phyloP scores from a whole-genome alignment of 257 asterid genomes.

The Oldenlandia corymbosa region DNA sequence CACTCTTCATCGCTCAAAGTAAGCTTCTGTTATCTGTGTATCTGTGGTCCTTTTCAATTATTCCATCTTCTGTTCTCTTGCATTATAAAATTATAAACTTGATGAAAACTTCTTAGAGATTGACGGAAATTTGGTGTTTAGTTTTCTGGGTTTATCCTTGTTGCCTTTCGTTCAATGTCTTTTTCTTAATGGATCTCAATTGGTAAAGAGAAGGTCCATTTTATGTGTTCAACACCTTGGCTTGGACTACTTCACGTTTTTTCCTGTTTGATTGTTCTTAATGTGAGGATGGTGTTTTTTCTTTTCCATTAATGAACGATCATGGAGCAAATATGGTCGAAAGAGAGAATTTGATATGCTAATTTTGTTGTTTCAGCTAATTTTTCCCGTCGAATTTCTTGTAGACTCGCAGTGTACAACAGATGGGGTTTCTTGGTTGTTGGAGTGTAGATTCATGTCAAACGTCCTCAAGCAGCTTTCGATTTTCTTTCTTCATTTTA shows the following conservation, averaged over 20 bases:
- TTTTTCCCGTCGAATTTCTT: neutral
- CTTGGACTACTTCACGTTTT: neutral
- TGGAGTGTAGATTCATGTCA: neutral
- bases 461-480: neutral
- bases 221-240: neutral
- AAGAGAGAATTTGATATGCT: neutral
- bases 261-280: neutral
- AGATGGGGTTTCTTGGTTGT: neutral
- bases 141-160: conserved; percentile 1
- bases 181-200: conserved; percentile 7
- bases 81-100: neutral
- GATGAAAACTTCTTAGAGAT: no score
- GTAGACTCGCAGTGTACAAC: neutral
- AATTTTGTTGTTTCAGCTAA: conserved; percentile 1
- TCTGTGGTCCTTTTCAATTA: neutral
- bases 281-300: neutral
- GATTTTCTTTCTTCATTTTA: neutral
- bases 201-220: neutral
- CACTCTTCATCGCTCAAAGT: conserved; percentile 49
- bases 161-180: neutral
- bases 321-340: neutral
- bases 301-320: neutral
- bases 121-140: neutral
- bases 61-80: neutral
- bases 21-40: conserved; percentile 11